Base-by-base conservation (phyloP, 495 filamentous ascomycete species). In the Filosporella fistucella region DNA sequence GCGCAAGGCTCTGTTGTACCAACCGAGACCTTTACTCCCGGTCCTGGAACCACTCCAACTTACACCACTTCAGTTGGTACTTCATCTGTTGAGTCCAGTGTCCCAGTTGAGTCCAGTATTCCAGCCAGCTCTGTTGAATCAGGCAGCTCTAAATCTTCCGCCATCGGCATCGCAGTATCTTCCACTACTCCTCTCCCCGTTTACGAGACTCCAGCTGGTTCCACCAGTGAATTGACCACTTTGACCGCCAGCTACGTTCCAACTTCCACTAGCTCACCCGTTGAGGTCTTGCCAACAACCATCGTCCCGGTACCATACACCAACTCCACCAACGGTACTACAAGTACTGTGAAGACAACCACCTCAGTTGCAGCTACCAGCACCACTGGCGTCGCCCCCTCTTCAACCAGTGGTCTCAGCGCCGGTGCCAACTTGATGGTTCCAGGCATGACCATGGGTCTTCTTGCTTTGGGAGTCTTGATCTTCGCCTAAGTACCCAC, bases 391-490 rank as follows among this genome's bases (percentile, higher is more conserved):
- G 41, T 50, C 8, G 18, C 61, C 32, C 26, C 58, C 18, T 28
- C 57, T 5, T 12, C 58, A 12, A 30, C 62, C 24, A 51, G 37
- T 26, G 9, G 8, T 25, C 6, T 14, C 43, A 68, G 51, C 28
- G 66, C 68, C 24, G 62, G 51, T 37, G 41, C 58, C 18, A 52
- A 70, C 33, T 52, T 63, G 12, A 56, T 66, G 13, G 67, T 66
- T 54, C 67, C 66, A 12, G 69, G 68, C 17, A 45, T 73, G n/a
- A 47, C 69, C 44, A 54, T 69, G 42, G 61, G 61, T 54, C 61
- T 64, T 17, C 40, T 77, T 16, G 71, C 64, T 18, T 60, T 68
- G 37, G 67, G 64, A 37, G 61, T 65, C 21, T 64, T 63, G 49
- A 54, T 77, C 40, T 54, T 77, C 30, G 48, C 16, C 37, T 52